These are phyloP conservation scores for Trichoderma atrobrunneum DNA, from an alignment of 2,329 filamentous ascomycete species.

Conservation along the genomic window DNA sequence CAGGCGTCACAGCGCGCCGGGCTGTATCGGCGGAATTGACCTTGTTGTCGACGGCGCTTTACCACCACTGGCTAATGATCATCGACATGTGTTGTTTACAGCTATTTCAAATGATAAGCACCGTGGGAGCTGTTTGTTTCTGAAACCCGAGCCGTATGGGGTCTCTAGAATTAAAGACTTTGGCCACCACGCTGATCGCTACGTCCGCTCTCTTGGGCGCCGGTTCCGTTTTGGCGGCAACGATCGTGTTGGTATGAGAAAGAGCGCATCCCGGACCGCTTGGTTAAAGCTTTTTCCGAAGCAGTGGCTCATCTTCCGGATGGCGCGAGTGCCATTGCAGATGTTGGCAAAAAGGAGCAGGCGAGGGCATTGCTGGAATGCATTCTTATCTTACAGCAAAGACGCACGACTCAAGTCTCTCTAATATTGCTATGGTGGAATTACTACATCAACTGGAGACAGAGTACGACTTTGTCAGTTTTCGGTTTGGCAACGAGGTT, in stretches of 20 bases:
- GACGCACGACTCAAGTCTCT: not conserved
- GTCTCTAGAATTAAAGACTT: not conserved
- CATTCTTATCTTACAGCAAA: not conserved
- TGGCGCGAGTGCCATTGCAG: not conserved
- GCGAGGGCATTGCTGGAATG: constrained; percentile 1
- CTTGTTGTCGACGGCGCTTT: not conserved
- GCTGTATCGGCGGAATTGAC: not conserved
- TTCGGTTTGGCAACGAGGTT: constrained; percentile 2
- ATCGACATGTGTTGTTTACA: not conserved
- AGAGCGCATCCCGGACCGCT: not conserved
- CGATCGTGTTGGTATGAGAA: not conserved
- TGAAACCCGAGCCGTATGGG: not conserved
- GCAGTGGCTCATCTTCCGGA: not conserved
- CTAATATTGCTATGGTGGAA: not conserved
- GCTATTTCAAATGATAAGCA: not conserved
- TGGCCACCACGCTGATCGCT: not conserved
- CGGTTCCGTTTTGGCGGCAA: constrained; percentile 8
- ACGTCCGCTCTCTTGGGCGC: not conserved
- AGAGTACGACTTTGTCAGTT: not conserved
- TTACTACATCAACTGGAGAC: not conserved
- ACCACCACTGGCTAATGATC: not conserved
- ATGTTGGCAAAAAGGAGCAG: not conserved
- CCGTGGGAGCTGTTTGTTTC: not conserved
- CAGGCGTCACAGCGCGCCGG: not conserved
- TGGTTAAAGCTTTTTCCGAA: not conserved